These are phyloP conservation scores for Tillandsia fasciculata DNA, from an alignment of 176 grass and related monocot species.

Conservation along the genomic window DNA sequence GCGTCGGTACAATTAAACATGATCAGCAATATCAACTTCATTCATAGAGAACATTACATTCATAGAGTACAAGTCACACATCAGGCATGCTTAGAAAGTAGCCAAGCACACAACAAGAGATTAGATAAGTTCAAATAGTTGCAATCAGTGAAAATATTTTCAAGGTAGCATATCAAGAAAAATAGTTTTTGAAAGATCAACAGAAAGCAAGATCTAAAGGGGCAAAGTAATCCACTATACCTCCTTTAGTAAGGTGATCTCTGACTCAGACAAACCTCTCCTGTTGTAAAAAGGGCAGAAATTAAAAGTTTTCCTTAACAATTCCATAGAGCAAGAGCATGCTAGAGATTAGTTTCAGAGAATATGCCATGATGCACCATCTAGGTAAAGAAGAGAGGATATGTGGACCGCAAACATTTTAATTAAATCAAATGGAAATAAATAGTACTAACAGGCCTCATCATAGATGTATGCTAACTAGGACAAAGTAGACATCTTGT, in stretches of 20 bases:
- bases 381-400: not conserved
- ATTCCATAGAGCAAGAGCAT: not conserved
- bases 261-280: conserved; percentile 76
- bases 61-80: too few relatives aligned
- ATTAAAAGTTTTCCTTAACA: not conserved
- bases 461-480: not conserved
- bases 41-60: too few relatives aligned
- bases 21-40: too few relatives aligned
- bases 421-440: not conserved
- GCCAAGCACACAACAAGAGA: too few relatives aligned
- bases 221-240: conserved; percentile 26
- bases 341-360: not conserved
- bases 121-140: too few relatives aligned
- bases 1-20: too few relatives aligned
- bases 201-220: not conserved
- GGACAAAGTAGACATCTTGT: not conserved
- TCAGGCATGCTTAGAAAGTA: too few relatives aligned
- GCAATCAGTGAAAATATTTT: too few relatives aligned
- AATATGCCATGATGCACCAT: not conserved
- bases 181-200: not conserved
- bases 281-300: conserved; percentile 35
- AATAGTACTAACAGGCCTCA: not conserved
- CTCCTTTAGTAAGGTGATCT: conserved; percentile 83
- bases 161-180: not conserved
- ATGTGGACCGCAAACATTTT: not conserved